phyloP scores from a whole-genome alignment of 352 stramenopile genomes.

The Phytophthora fragariae region DNA sequence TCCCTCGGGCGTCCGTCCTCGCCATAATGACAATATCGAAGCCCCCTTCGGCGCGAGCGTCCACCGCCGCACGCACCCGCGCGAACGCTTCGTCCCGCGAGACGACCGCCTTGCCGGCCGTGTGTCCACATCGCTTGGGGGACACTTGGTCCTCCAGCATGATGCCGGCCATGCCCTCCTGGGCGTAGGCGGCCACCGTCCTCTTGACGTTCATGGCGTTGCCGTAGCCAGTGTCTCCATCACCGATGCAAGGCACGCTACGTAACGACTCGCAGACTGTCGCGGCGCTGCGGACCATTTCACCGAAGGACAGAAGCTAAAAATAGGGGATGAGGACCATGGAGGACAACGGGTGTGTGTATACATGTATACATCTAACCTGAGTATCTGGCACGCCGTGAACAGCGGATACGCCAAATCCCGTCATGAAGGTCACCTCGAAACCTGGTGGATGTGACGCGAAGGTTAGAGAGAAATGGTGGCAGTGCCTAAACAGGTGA shows the following conservation, averaged over 20 bases:
- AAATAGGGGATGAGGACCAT: slow-evolving; percentile 52
- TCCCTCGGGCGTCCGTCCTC: slow-evolving; percentile 92
- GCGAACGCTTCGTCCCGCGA: slow-evolving; percentile 85
- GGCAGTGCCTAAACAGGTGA: background rate
- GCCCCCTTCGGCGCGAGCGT: slow-evolving; percentile 85
- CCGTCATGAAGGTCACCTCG: slow-evolving; percentile 93
- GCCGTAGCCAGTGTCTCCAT: slow-evolving; percentile 93
- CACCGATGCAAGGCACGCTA: slow-evolving; percentile 72
- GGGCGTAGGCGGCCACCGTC: slow-evolving; percentile 91
- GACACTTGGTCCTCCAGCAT: slow-evolving; percentile 96
- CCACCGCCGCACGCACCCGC: slow-evolving; percentile 89
- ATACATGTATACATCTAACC: slow-evolving; percentile 34
- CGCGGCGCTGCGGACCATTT: slow-evolving; percentile 59
- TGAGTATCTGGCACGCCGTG: slow-evolving; percentile 92
- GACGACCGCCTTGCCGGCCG: slow-evolving; percentile 91
- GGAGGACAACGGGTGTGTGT: slow-evolving; percentile 31
- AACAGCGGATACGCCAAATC: slow-evolving; percentile 91
- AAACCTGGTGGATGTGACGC: slow-evolving; percentile 64
- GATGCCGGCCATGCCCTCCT: slow-evolving; percentile 92
- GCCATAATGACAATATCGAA: slow-evolving; percentile 95
- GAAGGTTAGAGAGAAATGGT: background rate
- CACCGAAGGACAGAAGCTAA: slow-evolving; percentile 68
- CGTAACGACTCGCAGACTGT: slow-evolving; percentile 55
- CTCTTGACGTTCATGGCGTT: slow-evolving; percentile 95
- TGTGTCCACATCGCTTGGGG: slow-evolving; percentile 95